Conservation (phyloP, 257 asterid species). For the Solanum raphanifolium region DNA sequence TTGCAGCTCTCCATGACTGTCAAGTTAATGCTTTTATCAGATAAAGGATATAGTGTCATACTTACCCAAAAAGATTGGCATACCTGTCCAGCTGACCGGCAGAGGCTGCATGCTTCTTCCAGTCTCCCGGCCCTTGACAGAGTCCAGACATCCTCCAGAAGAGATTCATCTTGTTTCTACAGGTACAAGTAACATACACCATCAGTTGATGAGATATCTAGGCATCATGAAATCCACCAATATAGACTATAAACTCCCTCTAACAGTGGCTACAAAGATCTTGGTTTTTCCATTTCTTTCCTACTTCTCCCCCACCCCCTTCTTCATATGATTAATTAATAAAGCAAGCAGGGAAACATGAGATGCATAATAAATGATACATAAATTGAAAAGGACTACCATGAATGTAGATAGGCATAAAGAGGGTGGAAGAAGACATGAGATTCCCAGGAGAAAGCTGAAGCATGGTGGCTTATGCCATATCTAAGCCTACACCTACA, state of each 20-base stretch:
- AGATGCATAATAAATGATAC: not conserved
- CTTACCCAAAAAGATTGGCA: conserved; percentile 8
- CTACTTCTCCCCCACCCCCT: not conserved
- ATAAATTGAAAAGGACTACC: not conserved
- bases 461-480: not conserved
- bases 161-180: conserved; percentile 97
- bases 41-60: conserved; percentile 4
- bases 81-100: conserved; percentile 97
- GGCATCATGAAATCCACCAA: not conserved
- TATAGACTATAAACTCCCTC: not conserved
- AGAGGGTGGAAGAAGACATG: not conserved
- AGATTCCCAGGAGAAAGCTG: not conserved
- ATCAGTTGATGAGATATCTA: not conserved
- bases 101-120: conserved; percentile 86
- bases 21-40: not conserved
- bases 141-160: conserved; percentile 94
- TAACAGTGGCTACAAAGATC: not conserved
- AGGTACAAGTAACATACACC: not conserved
- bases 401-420: not conserved
- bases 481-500: not conserved
- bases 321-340: not conserved
- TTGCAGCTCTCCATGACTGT: conserved; percentile 99
- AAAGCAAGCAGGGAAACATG: not conserved
- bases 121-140: conserved; percentile 88
- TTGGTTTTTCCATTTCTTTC: not conserved